Evolutionary conservation across 352 stramenopile genomes (phyloP), one percentile per base, ranked within the genome.

Genomic region (Phytophthora crassamura): DNA sequence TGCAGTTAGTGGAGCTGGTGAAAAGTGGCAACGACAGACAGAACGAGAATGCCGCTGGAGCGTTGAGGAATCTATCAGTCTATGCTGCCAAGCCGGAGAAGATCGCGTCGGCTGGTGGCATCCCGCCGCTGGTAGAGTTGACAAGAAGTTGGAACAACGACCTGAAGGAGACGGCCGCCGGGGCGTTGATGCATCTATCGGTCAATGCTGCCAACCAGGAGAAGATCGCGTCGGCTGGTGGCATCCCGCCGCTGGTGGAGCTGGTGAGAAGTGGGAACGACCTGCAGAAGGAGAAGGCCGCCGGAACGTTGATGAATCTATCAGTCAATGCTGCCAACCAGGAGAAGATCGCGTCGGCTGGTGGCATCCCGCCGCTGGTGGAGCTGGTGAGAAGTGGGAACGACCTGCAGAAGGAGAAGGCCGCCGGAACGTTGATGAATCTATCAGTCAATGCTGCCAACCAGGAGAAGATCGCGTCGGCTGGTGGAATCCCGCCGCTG

Each of bases 61-160:
- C 46, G 14, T 15, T 53, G 15, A 18, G 46, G 46, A 16, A 32
- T 16, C n/a, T 53, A n/a, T 53, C 46, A 16, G 30, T 28, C 2
- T 14, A 25, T 30, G 10, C 28, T 28, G 46, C 25, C 46, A 53
- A 33, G 6, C 39, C 14, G 46, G 30, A 53, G n/a, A 41, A 28
- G n/a, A 53, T 53, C 16, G 46, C 28, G 3, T 25, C 25, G 30
- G 46, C 46, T n/a, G 46, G 46, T 14, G 46, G 46, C 30, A 9
- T 53, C 11, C 30, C 28, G 14, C 28, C n/a, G 28, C n/a, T 53
- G 30, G 14, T 39, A 30, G 30, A 20, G 14, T 14, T 33, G 30
- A n/a, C 14, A 30, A 11, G 39, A 8, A 33, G 39, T 25, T 25
- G 46, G n/a, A 53, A 8, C 46, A 30, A 28, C n/a, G 15, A 7